A percentile compares a stretch with the other conserved stretches of the same genome.
Evolutionary conservation across 495 filamentous ascomycete genomes (phyloP).

Genomic region (Neurospora cerealis): DNA sequence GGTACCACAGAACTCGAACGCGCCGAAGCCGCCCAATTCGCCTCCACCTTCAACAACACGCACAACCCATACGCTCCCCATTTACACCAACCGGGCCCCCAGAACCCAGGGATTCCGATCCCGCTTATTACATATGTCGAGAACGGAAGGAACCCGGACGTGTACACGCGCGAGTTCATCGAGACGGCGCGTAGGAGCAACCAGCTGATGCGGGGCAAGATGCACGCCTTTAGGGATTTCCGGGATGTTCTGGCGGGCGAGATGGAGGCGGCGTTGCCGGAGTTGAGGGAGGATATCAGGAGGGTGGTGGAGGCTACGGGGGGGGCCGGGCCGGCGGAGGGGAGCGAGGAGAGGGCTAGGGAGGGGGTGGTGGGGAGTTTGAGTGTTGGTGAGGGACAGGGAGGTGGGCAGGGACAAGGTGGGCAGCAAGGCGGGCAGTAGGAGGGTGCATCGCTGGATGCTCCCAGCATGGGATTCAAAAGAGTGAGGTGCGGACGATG

Average conservation of each 20-base stretch:
- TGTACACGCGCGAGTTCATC: constrained; percentile 96
- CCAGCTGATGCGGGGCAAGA: constrained; percentile 76
- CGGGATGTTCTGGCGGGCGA: constrained; percentile 72
- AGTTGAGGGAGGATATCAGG: constrained; percentile 60
- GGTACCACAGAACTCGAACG: neutral
- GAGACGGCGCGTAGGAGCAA: constrained; percentile 79
- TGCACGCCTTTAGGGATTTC: constrained; percentile 68
- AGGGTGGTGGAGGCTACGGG: constrained; percentile 44
- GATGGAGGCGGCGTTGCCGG: constrained; percentile 70
- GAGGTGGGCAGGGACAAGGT: neutral
- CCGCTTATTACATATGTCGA: constrained; percentile 93
- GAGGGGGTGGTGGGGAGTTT: neutral
- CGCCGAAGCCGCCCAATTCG: neutral
- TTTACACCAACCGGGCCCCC: neutral
- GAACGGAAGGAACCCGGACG: constrained; percentile 87
- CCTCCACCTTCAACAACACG: neutral
- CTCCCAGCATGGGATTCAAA: neutral
- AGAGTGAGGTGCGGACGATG: neutral
- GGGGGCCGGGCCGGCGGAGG: constrained; percentile 2
- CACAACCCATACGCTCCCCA: neutral
- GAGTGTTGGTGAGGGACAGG: neutral
- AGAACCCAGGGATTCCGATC: constrained; percentile 50
- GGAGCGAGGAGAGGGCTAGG: neutral
- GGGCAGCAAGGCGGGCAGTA: neutral
- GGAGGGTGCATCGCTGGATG: neutral